Base-by-base conservation (phyloP, 129 eudicot genomes). In the Arctium minus region DNA sequence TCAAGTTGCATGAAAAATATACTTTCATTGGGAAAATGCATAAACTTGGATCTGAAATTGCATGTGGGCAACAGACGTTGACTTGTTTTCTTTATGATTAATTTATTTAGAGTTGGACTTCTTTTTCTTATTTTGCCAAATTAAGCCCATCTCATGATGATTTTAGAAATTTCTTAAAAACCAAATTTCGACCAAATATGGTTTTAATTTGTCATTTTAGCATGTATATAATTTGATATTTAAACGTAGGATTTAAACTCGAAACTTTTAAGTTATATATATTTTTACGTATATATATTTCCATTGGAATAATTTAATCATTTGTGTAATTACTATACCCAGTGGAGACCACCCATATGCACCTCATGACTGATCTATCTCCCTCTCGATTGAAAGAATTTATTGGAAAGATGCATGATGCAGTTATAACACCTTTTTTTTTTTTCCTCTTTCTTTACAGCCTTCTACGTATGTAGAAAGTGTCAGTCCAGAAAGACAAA, bases 401-500 rank as follows among this genome's bases (percentile, higher is more conserved):
- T 13, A 83, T 79, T 42, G 73, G 53, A 84, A 42, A 17, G 67
- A 67, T 18, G 17, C 33, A 67, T 40, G 80, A 78, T 84, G 74
- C 50, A 18, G 39, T 62, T 78, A 39, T 18, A 37, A 53, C 42
- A 71, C 82, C 5, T 5, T 2, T n/a, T 60, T 60, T 60, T 60
- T 76, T 67, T 35, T 29, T 35, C 76, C 15, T 82, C 85, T 82
- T 27, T 82, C 85, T 82, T 84, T 84, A 84, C 86, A 84, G 74
- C 70, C 83, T 72, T 72, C 3, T 71, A 77, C 11, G 82, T 77
- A 83, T 29, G 78, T 50, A 83, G 74, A 83, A 83, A 77, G 86
- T 70, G 86, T 48, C 81, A 40, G 60, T 77, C 82, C 82, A 82
- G 81, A 82, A 3, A 73, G 86, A 71, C 80, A 79, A 65, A 72